These are phyloP conservation scores for Actinomucor elegans DNA, from an alignment of 371 early-diverging fungal species.

Conservation along the genomic window DNA sequence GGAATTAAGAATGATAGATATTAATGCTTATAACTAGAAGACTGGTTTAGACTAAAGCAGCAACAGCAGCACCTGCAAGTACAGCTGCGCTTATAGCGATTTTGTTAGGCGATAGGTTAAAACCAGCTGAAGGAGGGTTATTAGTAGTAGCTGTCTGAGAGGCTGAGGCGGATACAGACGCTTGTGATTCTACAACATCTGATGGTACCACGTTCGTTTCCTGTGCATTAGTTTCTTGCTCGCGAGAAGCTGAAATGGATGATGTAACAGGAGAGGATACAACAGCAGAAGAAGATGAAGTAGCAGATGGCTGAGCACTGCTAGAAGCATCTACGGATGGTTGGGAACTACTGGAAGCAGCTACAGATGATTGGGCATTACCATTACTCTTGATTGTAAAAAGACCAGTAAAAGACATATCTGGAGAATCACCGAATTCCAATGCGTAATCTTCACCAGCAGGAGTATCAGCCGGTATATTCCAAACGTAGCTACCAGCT, in stretches of 20 bases:
- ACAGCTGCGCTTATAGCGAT: constrained; percentile 20
- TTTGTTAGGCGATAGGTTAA: constrained; percentile 11
- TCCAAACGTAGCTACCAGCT: constrained; percentile 18
- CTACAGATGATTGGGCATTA: neutral
- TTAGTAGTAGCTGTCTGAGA: neutral
- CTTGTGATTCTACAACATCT: too few relatives aligned
- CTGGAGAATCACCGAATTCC: constrained; percentile 21
- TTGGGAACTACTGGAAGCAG: neutral
- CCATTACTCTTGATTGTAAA: constrained; percentile 19
- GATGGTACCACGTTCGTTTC: too few relatives aligned
- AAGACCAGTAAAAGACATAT: constrained; percentile 26
- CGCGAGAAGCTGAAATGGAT: neutral
- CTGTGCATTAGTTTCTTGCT: too few relatives aligned
- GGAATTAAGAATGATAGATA: too few relatives aligned
- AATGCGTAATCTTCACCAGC: constrained; percentile 24
- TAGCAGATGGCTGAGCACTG: constrained; percentile 5
- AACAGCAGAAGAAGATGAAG: constrained; percentile 12
- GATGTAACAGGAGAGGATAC: neutral
- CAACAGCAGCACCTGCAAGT: constrained; percentile 17
- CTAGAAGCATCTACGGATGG: neutral
- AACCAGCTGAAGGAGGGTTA: constrained; percentile 1
- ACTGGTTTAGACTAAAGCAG: constrained; percentile 14
- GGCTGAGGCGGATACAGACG: neutral
- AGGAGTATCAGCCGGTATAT: constrained; percentile 17
- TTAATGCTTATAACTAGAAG: too few relatives aligned